Conservation (phyloP, 192 early-diverging fungal species). For the Pilobolus umbonatus region DNA sequence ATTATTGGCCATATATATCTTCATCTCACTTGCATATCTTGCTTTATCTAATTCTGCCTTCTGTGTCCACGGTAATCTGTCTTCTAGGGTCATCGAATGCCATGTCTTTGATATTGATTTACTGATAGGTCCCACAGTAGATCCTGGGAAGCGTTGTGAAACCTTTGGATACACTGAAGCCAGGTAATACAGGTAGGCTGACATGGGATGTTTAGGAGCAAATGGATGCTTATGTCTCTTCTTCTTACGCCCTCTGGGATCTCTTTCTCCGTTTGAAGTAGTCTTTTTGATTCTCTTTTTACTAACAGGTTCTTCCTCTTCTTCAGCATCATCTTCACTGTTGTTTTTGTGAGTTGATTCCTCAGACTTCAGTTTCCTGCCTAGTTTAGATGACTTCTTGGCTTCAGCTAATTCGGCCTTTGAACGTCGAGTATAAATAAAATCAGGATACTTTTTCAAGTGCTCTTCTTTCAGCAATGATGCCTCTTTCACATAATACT, state of each 20-base stretch:
- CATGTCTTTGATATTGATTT: slow-evolving; percentile 69
- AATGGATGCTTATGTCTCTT: slow-evolving; percentile 67
- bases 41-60: slow-evolving; percentile 57
- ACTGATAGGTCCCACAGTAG: slow-evolving; percentile 68
- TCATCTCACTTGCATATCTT: slow-evolving; percentile 67
- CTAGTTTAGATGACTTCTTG: slow-evolving; percentile 27
- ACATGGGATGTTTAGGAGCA: slow-evolving; percentile 84
- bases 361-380: neutral
- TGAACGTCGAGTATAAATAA: slow-evolving; percentile 54
- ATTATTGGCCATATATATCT: slow-evolving; percentile 30
- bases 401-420: slow-evolving; percentile 51
- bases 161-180: slow-evolving; percentile 61
- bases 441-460: slow-evolving; percentile 47
- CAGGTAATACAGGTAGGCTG: slow-evolving; percentile 77
- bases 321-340: neutral
- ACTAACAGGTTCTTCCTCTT: neutral
- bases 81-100: slow-evolving; percentile 50
- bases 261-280: slow-evolving; percentile 9
- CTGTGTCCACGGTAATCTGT: slow-evolving; percentile 47
- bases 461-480: slow-evolving; percentile 43
- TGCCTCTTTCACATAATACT: slow-evolving; percentile 45
- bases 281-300: neutral
- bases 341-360: neutral
- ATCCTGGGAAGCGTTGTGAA: slow-evolving; percentile 59
- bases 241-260: slow-evolving; percentile 50